phyloP scores from a whole-genome alignment of 192 early-diverging fungal genomes.

The Pecoramyces ruminantium region DNA sequence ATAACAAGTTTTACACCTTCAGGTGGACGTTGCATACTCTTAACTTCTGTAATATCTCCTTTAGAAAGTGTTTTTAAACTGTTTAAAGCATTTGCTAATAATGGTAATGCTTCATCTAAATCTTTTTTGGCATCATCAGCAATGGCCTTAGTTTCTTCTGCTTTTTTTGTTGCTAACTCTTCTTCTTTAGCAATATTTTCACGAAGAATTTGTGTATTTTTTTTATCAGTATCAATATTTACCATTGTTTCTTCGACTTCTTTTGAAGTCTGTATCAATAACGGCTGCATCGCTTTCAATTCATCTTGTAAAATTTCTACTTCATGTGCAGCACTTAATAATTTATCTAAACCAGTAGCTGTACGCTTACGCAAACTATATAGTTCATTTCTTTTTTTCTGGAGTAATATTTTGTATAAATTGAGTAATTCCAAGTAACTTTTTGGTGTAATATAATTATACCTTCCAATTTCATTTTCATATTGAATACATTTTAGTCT shows the following conservation, averaged over 20 bases:
- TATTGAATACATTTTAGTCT: constrained; percentile 24
- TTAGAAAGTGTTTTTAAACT: constrained; percentile 34
- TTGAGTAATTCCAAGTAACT: constrained; percentile 28
- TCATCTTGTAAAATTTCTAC: constrained; percentile 40
- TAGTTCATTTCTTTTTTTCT: constrained; percentile 1
- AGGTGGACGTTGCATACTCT: constrained; percentile 34
- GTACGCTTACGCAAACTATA: constrained; percentile 22
- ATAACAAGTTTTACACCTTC: constrained; percentile 33
- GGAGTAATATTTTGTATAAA: neutral
- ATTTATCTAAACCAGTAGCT: constrained; percentile 28
- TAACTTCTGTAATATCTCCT: constrained; percentile 41
- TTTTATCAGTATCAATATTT: constrained; percentile 44
- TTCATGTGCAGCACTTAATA: constrained; percentile 29
- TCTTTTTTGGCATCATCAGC: constrained; percentile 34
- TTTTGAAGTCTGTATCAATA: constrained; percentile 24
- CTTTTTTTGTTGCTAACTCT: constrained; percentile 26
- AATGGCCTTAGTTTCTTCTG: constrained; percentile 31
- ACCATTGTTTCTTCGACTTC: constrained; percentile 40
- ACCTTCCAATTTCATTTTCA: constrained; percentile 22
- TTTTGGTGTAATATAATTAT: constrained; percentile 43
- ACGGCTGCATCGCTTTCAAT: constrained; percentile 28
- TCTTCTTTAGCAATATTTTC: constrained; percentile 40
- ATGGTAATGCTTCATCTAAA: constrained; percentile 35
- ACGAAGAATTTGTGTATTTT: constrained; percentile 32
- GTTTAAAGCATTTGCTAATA: constrained; percentile 30